Conservation (phyloP, 2,329 filamentous ascomycete genomes). For the Dactylellina haptotyla region DNA sequence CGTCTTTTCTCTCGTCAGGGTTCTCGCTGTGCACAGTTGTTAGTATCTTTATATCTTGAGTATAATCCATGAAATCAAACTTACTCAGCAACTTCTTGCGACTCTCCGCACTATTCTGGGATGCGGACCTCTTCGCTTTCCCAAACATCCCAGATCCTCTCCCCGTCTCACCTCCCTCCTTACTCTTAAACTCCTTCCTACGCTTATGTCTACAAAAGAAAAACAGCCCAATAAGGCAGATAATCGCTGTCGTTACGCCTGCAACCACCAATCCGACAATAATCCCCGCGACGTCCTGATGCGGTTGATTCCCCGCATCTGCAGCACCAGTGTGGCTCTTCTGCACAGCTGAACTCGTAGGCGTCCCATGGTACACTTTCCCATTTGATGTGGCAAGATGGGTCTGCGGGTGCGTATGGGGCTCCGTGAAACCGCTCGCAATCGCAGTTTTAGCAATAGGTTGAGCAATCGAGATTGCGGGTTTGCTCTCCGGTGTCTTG, state of each 20-base stretch:
- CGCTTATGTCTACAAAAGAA: conserved; percentile 44
- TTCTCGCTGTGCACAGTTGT: too few relatives aligned
- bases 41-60: too few relatives aligned
- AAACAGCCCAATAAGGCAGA: conserved; percentile 32
- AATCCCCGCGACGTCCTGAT: conserved; percentile 29
- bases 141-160: conserved; percentile 23
- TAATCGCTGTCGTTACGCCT: conserved; percentile 29
- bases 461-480: conserved; percentile 6
- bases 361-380: neutral
- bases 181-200: conserved; percentile 8
- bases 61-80: too few relatives aligned
- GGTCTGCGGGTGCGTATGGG: conserved; percentile 2
- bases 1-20: conserved; percentile 20
- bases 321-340: conserved; percentile 1
- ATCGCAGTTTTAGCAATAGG: neutral
- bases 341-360: conserved; percentile 17
- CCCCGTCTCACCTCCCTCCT: neutral
- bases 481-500: conserved; percentile 35
- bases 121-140: conserved; percentile 26
- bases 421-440: neutral
- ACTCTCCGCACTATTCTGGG: conserved; percentile 46
- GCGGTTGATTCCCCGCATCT: neutral
- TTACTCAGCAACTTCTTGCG: conserved; percentile 30
- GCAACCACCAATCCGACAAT: conserved; percentile 39
- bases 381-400: conserved; percentile 5